These are phyloP conservation scores for Cryphonectria radicalis DNA, from an alignment of 2,329 filamentous ascomycete species.

Conservation along the genomic window DNA sequence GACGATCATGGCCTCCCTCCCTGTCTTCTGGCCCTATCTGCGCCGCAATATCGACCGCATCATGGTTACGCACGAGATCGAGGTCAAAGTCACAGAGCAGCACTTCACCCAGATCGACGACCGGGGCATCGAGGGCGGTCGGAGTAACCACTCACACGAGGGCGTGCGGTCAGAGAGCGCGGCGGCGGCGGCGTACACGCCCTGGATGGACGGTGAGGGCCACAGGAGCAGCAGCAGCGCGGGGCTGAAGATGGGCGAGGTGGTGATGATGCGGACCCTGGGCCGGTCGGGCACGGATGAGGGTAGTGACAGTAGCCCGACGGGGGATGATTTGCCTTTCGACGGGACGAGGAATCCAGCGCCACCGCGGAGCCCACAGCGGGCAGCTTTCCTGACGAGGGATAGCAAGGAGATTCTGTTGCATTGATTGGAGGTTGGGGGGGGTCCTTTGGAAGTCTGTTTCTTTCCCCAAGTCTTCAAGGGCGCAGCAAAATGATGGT, in stretches of 20 bases:
- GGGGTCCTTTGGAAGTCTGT: neutral
- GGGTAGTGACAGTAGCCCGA: neutral
- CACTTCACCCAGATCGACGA: slow-evolving; percentile 25
- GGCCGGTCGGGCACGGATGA: slow-evolving; percentile 10
- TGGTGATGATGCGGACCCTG: slow-evolving; percentile 23
- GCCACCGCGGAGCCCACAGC: slow-evolving; percentile 1
- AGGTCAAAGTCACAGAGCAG: slow-evolving; percentile 30
- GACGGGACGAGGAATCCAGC: slow-evolving; percentile 12
- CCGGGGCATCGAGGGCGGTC: neutral
- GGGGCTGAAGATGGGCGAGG: slow-evolving; percentile 4
- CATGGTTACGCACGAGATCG: slow-evolving; percentile 36
- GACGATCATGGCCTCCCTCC: slow-evolving; percentile 35
- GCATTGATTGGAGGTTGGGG: neutral
- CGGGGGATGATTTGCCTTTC: slow-evolving; percentile 5
- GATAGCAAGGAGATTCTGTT: slow-evolving; percentile 25
- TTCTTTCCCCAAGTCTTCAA: neutral
- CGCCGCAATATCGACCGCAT: slow-evolving; percentile 34
- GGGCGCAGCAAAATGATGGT: neutral
- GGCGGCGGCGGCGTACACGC: neutral
- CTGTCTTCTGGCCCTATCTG: slow-evolving; percentile 39
- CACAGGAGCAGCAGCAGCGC: neutral
- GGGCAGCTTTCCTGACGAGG: slow-evolving; percentile 5
- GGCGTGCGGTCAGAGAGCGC: neutral
- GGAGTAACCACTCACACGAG: neutral
- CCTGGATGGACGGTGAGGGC: slow-evolving; percentile 7